Conservation (phyloP, 208 protist genomes). For the Porcisia hertigi region DNA sequence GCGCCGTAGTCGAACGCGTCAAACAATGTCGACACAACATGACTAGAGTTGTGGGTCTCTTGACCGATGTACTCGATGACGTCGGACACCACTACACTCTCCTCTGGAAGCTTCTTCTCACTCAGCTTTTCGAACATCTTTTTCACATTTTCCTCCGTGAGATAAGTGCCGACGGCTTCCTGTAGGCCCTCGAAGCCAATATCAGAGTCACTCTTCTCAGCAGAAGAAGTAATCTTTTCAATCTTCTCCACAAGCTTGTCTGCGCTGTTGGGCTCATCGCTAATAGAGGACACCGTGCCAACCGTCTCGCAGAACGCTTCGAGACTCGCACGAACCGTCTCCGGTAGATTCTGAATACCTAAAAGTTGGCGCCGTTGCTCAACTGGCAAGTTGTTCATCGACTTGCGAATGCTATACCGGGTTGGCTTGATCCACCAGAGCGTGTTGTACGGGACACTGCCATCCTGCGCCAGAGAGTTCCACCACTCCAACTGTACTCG, state of each 20-base stretch:
- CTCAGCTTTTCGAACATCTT: constrained; percentile 79
- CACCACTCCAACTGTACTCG: constrained; percentile 89
- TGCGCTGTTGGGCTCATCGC: constrained; percentile 52
- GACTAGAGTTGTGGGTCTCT: constrained; percentile 85
- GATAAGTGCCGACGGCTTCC: constrained; percentile 64
- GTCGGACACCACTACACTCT: constrained; percentile 80
- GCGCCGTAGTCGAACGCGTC: constrained; percentile 88
- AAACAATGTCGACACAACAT: constrained; percentile 89
- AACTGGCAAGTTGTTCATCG: constrained; percentile 82
- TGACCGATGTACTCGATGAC: constrained; percentile 84
- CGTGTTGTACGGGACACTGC: constrained; percentile 86
- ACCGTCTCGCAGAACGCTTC: constrained; percentile 88
- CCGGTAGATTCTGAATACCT: constrained; percentile 88
- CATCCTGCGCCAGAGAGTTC: constrained; percentile 71
- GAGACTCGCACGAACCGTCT: constrained; percentile 76
- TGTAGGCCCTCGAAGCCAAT: constrained; percentile 72
- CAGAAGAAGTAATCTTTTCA: constrained; percentile 70
- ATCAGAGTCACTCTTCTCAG: constrained; percentile 78
- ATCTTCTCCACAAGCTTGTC: constrained; percentile 82
- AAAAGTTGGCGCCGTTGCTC: constrained; percentile 85
- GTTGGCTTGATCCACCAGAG: constrained; percentile 91
- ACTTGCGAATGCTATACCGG: constrained; percentile 80
- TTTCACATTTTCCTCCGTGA: constrained; percentile 82
- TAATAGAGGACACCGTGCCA: constrained; percentile 60
- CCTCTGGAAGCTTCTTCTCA: constrained; percentile 74